These are phyloP conservation scores for Venturia asperata DNA, from an alignment of 2,329 filamentous ascomycete genomes.

Conservation along the genomic window DNA sequence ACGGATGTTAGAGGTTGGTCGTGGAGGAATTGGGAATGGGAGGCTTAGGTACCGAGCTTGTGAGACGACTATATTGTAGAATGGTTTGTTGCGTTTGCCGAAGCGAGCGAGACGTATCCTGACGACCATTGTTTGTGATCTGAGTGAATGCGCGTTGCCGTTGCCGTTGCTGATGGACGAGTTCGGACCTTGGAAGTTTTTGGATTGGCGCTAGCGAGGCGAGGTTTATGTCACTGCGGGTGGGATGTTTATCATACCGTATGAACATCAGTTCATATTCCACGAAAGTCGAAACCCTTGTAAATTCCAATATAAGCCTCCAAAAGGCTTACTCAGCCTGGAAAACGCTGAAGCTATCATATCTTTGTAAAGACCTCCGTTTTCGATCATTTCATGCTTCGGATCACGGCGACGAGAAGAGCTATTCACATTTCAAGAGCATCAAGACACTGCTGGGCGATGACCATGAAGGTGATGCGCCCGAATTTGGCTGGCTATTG, in stretches of 20 bases:
- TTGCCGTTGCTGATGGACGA: not conserved
- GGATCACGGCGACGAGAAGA: not conserved
- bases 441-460: not conserved
- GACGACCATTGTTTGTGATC: constrained; percentile 66
- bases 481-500: not conserved
- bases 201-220: not conserved
- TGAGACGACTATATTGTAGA: constrained; percentile 96
- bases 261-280: not conserved
- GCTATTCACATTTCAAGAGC: not conserved
- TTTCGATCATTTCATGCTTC: constrained; percentile 9
- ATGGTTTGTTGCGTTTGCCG: constrained; percentile 76
- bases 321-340: not conserved
- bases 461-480: constrained; percentile 3
- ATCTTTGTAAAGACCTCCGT: not conserved
- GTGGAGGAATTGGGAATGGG: constrained; percentile 4
- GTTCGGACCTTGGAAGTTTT: not conserved
- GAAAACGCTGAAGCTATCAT: not conserved
- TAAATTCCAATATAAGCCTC: too few relatives aligned
- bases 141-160: not conserved
- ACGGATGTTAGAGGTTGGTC: not conserved
- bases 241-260: not conserved
- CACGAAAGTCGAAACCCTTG: not conserved
- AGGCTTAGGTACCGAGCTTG: constrained; percentile 66
- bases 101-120: constrained; percentile 92
- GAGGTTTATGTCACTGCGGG: not conserved